phyloP scores from a whole-genome alignment of 2,329 filamentous ascomycete species.

The Fusarium sublunatum region DNA sequence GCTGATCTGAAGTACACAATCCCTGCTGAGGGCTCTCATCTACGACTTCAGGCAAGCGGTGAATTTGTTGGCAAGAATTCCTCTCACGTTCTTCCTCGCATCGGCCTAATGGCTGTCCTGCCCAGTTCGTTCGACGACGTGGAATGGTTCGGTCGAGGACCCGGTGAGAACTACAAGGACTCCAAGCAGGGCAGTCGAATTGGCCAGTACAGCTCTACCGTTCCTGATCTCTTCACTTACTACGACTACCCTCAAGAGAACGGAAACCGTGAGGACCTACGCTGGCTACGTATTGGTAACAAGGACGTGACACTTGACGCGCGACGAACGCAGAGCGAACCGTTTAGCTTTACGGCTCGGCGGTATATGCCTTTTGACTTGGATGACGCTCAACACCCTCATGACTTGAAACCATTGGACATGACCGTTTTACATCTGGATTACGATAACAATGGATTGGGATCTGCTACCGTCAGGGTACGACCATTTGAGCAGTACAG shows the following conservation, averaged over 20 bases:
- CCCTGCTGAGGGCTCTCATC: not conserved
- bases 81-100: slow-evolving; percentile 6
- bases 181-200: slow-evolving; percentile 17
- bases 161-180: slow-evolving; percentile 27
- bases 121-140: slow-evolving; percentile 2
- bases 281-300: slow-evolving; percentile 7
- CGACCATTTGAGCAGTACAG: slow-evolving; percentile 28
- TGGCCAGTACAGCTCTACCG: slow-evolving; percentile 1
- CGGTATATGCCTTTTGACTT: slow-evolving; percentile 25
- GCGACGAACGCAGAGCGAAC: not conserved
- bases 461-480: slow-evolving; percentile 16
- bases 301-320: slow-evolving; percentile 12
- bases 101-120: slow-evolving; percentile 16
- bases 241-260: slow-evolving; percentile 33
- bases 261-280: slow-evolving; percentile 15
- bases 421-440: slow-evolving; percentile 26
- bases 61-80: slow-evolving; percentile 13
- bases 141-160: slow-evolving; percentile 24
- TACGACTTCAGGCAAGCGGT: not conserved
- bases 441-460: slow-evolving; percentile 22
- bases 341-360: slow-evolving; percentile 19
- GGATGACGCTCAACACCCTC: slow-evolving; percentile 16
- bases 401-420: slow-evolving; percentile 18
- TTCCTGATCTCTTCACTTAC: not conserved
- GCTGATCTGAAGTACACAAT: slow-evolving; percentile 26